Conservation (phyloP, 2,329 filamentous ascomycete genomes). For the Penicillium expansum region DNA sequence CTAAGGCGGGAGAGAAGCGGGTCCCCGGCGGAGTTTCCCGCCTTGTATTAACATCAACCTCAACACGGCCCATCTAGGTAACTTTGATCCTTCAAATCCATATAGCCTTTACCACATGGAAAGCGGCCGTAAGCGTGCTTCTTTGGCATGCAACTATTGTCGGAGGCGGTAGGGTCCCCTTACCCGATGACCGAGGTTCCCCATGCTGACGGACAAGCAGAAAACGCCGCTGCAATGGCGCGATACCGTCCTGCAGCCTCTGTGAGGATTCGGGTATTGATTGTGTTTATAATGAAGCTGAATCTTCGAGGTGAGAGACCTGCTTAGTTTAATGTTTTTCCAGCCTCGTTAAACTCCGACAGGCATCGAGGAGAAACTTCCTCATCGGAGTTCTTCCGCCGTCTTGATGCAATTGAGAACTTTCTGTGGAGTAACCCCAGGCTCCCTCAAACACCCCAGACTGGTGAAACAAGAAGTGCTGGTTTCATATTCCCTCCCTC, state of each 20-base stretch:
- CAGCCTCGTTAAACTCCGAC: neutral
- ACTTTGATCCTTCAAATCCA: neutral
- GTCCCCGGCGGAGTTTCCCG: conserved; percentile 1
- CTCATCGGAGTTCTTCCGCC: conserved; percentile 4
- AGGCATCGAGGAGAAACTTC: conserved; percentile 4
- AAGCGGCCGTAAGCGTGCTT: neutral
- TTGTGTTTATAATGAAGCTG: conserved; percentile 6
- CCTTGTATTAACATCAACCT: neutral
- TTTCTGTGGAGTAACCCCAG: conserved; percentile 2
- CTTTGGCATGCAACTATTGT: conserved; percentile 5
- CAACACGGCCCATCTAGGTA: neutral
- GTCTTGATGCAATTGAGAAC: conserved; percentile 7
- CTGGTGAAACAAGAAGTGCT: neutral
- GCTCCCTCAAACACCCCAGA: conserved; percentile 5
- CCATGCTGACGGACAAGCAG: neutral
- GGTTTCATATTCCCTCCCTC: neutral
- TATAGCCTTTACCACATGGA: neutral
- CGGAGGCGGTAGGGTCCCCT: neutral
- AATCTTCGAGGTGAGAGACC: neutral
- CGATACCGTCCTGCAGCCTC: conserved; percentile 2
- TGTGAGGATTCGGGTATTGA: conserved; percentile 7
- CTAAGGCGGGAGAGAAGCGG: conserved; percentile 1
- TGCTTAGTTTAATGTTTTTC: too few relatives aligned
- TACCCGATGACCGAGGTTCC: neutral
- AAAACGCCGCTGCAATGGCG: conserved; percentile 10